Conservation (phyloP, 2,329 filamentous ascomycete species). For the Colletotrichum sp. region DNA sequence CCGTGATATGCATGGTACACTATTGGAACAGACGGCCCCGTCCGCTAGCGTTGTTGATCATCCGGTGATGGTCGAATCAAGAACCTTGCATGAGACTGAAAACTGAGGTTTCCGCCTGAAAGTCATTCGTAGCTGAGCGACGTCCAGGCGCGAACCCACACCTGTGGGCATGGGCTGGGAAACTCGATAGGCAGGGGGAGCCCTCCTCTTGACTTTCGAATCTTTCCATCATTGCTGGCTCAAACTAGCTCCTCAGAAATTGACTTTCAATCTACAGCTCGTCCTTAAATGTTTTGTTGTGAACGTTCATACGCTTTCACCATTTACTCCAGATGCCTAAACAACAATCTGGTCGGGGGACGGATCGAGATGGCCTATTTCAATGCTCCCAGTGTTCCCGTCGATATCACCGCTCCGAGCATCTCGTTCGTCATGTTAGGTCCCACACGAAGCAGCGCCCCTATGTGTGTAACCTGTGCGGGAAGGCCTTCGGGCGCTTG, state of each 20-base stretch:
- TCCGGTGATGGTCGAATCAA: neutral
- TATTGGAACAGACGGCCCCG: neutral
- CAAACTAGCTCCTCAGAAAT: neutral
- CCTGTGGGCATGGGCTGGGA: neutral
- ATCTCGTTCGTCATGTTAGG: neutral
- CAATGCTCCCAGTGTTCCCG: neutral
- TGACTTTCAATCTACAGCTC: neutral
- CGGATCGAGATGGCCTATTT: neutral
- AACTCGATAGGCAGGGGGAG: neutral
- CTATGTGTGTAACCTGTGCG: neutral
- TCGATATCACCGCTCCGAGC: neutral
- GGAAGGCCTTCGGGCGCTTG: neutral
- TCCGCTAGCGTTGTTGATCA: neutral
- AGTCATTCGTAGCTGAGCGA: neutral
- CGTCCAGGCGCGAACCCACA: neutral
- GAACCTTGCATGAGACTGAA: neutral
- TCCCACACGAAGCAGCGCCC: constrained; percentile 1
- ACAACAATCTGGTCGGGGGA: neutral
- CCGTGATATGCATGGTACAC: neutral
- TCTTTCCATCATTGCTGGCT: neutral
- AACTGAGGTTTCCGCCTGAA: neutral
- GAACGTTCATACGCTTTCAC: neutral
- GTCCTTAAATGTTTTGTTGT: neutral
- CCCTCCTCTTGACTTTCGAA: neutral
- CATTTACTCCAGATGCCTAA: neutral